phyloP scores from a whole-genome alignment of 257 asterid species.

The Solanum virginianum region DNA sequence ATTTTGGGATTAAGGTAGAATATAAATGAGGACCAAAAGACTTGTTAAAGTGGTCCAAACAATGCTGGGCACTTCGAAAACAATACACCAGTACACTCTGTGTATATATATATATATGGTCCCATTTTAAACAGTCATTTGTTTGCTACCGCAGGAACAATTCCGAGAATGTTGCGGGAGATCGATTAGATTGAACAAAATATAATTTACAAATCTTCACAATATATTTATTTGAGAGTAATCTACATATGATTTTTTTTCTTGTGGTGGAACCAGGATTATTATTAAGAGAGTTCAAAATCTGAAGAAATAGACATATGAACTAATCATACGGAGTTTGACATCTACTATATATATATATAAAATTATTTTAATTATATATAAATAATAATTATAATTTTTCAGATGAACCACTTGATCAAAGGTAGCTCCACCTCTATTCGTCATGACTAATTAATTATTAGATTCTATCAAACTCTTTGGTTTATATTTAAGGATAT shows the following conservation, averaged over 20 bases:
- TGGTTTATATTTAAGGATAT: too few relatives aligned
- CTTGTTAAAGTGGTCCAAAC: neutral
- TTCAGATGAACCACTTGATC: too few relatives aligned
- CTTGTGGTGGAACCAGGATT: too few relatives aligned
- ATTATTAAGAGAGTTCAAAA: too few relatives aligned
- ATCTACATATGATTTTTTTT: neutral
- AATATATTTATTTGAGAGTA: neutral
- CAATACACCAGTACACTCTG: neutral
- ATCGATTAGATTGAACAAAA: neutral
- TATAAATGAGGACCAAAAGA: neutral
- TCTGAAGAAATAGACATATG: too few relatives aligned
- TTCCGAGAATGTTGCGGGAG: neutral
- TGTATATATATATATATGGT: neutral
- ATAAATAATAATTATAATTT: too few relatives aligned
- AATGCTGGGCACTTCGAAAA: neutral
- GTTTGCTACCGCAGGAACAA: neutral
- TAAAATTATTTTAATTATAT: too few relatives aligned
- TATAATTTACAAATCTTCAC: neutral
- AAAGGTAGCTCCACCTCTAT: neutral
- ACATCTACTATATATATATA: too few relatives aligned
- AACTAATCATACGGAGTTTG: too few relatives aligned
- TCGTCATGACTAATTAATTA: neutral
- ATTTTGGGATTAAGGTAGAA: neutral
- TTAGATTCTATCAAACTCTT: neutral
- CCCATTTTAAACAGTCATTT: neutral